phyloP scores from a whole-genome alignment of 208 protist genomes.

The Sergeia podlipaevii region DNA sequence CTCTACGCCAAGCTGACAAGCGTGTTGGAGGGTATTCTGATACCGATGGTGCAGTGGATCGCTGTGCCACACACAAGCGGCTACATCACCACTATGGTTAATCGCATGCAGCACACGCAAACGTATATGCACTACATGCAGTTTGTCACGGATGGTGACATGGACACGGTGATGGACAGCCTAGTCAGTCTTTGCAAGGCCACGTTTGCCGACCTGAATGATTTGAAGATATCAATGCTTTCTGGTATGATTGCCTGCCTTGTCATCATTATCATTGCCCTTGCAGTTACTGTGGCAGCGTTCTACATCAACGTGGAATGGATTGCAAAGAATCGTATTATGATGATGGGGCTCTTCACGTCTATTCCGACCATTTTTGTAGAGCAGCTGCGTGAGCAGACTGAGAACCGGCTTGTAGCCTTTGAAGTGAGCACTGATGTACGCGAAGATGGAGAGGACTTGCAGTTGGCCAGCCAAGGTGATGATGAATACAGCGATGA shows the following conservation, averaged over 20 bases:
- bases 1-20: conserved; percentile 5
- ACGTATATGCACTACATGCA: conserved; percentile 10
- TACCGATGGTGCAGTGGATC: neutral
- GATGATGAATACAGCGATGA: conserved; percentile 7
- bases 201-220: neutral
- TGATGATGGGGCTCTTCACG: conserved; percentile 11
- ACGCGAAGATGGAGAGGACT: neutral
- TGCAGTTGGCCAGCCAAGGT: neutral
- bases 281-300: neutral
- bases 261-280: neutral
- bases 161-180: conserved; percentile 6
- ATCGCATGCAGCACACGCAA: conserved; percentile 7
- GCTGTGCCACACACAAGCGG: neutral
- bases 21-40: neutral
- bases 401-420: neutral
- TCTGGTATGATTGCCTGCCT: neutral
- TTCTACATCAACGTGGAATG: conserved; percentile 13
- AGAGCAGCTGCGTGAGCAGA: conserved; percentile 4
- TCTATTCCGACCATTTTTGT: conserved; percentile 11
- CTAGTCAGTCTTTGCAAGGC: neutral
- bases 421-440: conserved; percentile 1
- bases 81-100: conserved; percentile 11
- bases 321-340: conserved; percentile 10
- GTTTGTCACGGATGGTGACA: conserved; percentile 14
- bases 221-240: neutral